These are phyloP conservation scores for Gossypium anomalum DNA, from an alignment of 345 rosid species.

Conservation along the genomic window DNA sequence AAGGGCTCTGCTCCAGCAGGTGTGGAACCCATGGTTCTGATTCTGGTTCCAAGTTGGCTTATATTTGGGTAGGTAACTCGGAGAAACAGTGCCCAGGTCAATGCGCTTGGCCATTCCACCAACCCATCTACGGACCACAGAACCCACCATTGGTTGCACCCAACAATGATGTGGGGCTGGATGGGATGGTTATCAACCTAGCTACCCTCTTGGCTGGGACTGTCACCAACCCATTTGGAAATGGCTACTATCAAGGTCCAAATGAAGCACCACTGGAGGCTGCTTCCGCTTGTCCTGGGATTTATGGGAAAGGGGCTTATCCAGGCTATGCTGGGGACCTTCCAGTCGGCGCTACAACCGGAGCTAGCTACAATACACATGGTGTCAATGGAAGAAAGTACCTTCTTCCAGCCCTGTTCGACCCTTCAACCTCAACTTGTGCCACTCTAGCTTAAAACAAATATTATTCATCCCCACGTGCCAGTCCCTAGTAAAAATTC, in stretches of 20 bases:
- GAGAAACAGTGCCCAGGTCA: constrained; percentile 78
- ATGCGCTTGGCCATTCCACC: constrained; percentile 94
- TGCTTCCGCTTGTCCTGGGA: constrained; percentile 11
- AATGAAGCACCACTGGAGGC: constrained; percentile 77
- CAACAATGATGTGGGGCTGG: constrained; percentile 73
- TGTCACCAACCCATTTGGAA: constrained; percentile 75
- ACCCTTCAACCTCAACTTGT: constrained; percentile 50
- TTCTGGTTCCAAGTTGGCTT: constrained; percentile 42
- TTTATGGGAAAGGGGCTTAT: constrained; percentile 1
- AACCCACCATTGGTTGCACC: constrained; percentile 63
- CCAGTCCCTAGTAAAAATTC: not conserved
- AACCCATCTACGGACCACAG: constrained; percentile 79
- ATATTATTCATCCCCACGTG: not conserved
- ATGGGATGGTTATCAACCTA: constrained; percentile 75
- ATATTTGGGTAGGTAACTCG: constrained; percentile 83
- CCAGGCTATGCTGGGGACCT: constrained; percentile 43
- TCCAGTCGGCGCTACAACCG: constrained; percentile 47
- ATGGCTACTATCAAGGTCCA: constrained; percentile 75
- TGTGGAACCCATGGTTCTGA: constrained; percentile 65
- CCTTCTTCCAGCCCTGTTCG: not conserved
- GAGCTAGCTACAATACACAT: constrained; percentile 70
- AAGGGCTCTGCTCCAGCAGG: constrained; percentile 47
- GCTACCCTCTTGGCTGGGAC: constrained; percentile 78
- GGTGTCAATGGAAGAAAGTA: not conserved
- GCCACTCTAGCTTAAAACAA: constrained; percentile 45